Base-by-base conservation (phyloP, 148 eudicot species). In the Chenopodium berlandieri region DNA sequence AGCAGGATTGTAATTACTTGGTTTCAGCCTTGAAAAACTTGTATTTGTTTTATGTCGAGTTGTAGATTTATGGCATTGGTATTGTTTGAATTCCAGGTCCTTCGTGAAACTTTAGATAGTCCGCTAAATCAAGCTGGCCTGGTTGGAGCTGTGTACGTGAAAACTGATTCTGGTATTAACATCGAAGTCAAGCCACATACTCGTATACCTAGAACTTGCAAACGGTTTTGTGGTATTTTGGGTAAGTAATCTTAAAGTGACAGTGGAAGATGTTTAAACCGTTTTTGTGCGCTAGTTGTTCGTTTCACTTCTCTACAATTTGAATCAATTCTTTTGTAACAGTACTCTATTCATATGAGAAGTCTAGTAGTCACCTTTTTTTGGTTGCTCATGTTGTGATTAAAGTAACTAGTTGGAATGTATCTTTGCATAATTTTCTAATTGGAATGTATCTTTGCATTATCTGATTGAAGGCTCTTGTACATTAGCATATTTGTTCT, bases 101-200 rank as follows among this genome's bases (percentile, higher is more conserved):
- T 86, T 34, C 76, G 50, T 77, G 77, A n/a, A 72, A 71, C 78
- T 20, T 73, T 82, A 73, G 77, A 72, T 65, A 83, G 85, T 78
- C 82, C 78, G 48, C 58, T 84, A 23, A 83, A 83, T 73, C 75
- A 83, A 75, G 75, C 67, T 16, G 88, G 86, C 32, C 75, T 84
- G 82, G 76, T 86, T 34, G 84, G 84, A 83, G 88, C 84, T 81
- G 70, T 86, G 32, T 86, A 78, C 72, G 84, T 86, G 70, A 86
- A 74, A 73, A 83, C 81, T 75, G 76, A 84, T 52, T 48, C 78
- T 25, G 86, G 88, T 34, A 32, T 79, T 60, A 72, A 73, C 27
- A 81, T 86, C 60, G 88, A 86, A 83, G 82, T 86, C 81, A 86
- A 86, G 77, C 80, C 88, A 25, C 86, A n/a, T n/a, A n/a, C n/a